A percentile compares a stretch with the other conserved stretches of the same genome.
These are phyloP conservation scores for Hypoxylon sp. DNA, from an alignment of 2,329 filamentous ascomycete genomes.

Conservation along the genomic window DNA sequence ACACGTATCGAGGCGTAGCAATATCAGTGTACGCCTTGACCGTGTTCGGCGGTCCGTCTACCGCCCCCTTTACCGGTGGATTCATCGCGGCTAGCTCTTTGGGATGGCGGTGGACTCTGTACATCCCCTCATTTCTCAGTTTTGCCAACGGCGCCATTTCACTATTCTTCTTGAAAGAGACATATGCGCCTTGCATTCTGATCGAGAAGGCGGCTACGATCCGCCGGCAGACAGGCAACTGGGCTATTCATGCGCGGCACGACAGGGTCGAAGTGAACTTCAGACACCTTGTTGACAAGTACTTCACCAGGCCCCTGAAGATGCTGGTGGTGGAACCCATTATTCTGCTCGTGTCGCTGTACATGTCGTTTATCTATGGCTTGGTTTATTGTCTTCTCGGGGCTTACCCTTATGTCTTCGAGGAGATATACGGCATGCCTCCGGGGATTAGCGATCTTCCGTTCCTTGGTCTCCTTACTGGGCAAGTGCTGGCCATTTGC, in stretches of 20 bases:
- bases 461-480: slow-evolving; percentile 1
- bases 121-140: not conserved
- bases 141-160: not conserved
- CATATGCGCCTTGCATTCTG: slow-evolving; percentile 5
- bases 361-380: slow-evolving; percentile 12
- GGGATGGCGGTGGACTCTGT: slow-evolving; percentile 12
- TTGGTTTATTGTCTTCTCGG: slow-evolving; percentile 8
- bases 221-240: slow-evolving; percentile 2
- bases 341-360: slow-evolving; percentile 1
- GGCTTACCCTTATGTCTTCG: slow-evolving; percentile 2
- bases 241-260: slow-evolving; percentile 8
- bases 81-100: slow-evolving; percentile 3
- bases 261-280: not conserved
- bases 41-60: not conserved
- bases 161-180: not conserved
- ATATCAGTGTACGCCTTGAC: slow-evolving; percentile 6
- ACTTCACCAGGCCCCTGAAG: slow-evolving; percentile 1
- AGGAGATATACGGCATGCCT: slow-evolving; percentile 6
- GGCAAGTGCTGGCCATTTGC: not conserved
- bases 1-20: slow-evolving; percentile 4
- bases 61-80: not conserved
- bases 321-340: slow-evolving; percentile 14
- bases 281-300: not conserved
- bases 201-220: not conserved
- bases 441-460: slow-evolving; percentile 7